Conservation (phyloP, 73 alveolate species). For the Uronychia binucleata region DNA sequence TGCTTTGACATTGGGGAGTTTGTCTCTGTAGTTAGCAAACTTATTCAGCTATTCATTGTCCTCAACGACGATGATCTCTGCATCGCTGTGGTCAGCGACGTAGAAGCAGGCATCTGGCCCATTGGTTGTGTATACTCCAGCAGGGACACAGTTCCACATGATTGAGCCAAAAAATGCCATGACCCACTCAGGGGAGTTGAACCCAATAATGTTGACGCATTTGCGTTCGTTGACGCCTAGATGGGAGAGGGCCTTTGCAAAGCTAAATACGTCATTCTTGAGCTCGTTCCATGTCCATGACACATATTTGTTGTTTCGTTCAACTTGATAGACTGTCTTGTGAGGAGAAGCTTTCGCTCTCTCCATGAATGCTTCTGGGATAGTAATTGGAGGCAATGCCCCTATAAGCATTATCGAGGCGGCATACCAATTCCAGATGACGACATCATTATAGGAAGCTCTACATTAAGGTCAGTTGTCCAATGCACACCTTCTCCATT, state of each 20-base stretch:
- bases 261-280: background rate
- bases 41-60: conserved; percentile 25
- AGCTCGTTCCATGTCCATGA: conserved; percentile 14
- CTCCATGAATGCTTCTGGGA: conserved; percentile 21
- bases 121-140: conserved; percentile 59
- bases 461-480: conserved; percentile 50
- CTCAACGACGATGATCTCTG: conserved; percentile 52
- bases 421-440: conserved; percentile 16
- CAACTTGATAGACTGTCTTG: conserved; percentile 9
- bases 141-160: conserved; percentile 10
- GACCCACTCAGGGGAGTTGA: conserved; percentile 56
- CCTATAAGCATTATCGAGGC: conserved; percentile 15
- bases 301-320: conserved; percentile 8
- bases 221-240: conserved; percentile 38
- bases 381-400: conserved; percentile 4
- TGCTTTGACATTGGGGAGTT: conserved; percentile 44
- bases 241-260: conserved; percentile 27
- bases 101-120: conserved; percentile 49
- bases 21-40: conserved; percentile 10
- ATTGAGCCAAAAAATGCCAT: conserved; percentile 41
- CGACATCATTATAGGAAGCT: conserved; percentile 58
- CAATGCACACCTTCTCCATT: conserved; percentile 38
- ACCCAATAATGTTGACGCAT: conserved; percentile 46
- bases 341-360: background rate
- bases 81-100: conserved; percentile 56